A percentile compares a stretch with the other conserved stretches of the same genome.
These are phyloP conservation scores for Brassica hybrid DNA, from an alignment of 441 rosid genomes.

Conservation along the genomic window DNA sequence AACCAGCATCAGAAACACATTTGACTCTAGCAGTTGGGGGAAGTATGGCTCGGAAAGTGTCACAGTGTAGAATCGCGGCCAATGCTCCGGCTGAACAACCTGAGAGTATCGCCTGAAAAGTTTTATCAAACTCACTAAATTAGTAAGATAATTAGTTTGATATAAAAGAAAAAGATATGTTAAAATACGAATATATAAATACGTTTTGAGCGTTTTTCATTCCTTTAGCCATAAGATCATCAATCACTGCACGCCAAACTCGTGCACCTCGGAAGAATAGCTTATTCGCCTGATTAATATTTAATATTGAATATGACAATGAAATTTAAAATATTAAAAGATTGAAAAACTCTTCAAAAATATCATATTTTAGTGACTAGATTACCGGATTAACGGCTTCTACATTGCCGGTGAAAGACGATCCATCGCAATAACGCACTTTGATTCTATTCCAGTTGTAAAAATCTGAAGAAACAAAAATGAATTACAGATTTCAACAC, in stretches of 20 bases:
- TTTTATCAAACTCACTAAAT: conserved; percentile 14
- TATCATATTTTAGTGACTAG: neutral
- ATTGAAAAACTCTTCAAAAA: too few relatives aligned
- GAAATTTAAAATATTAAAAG: too few relatives aligned
- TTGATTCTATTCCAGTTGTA: conserved; percentile 92
- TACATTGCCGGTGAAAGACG: conserved; percentile 89
- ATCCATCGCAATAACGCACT: conserved; percentile 90
- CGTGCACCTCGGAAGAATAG: too few relatives aligned
- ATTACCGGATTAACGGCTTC: conserved; percentile 76
- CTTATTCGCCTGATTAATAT: too few relatives aligned
- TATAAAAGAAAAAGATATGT: neutral
- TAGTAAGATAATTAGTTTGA: neutral
- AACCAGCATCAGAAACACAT: conserved; percentile 98
- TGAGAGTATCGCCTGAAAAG: conserved; percentile 85
- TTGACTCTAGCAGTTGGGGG: conserved; percentile 74
- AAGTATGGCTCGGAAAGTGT: conserved; percentile 72
- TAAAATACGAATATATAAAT: neutral
- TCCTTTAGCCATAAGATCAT: conserved; percentile 85
- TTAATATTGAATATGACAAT: too few relatives aligned
- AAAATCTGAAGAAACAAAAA: conserved; percentile 54
- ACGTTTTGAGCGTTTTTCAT: conserved; percentile 86
- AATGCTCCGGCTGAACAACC: conserved; percentile 99
- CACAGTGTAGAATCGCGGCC: conserved; percentile 89
- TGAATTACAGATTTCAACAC: neutral
- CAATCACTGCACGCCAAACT: conserved; percentile 57